A percentile compares a stretch with the other conserved stretches of the same genome.
Conservation (phyloP, 2,329 filamentous ascomycete genomes). For the Phoma sp. region DNA sequence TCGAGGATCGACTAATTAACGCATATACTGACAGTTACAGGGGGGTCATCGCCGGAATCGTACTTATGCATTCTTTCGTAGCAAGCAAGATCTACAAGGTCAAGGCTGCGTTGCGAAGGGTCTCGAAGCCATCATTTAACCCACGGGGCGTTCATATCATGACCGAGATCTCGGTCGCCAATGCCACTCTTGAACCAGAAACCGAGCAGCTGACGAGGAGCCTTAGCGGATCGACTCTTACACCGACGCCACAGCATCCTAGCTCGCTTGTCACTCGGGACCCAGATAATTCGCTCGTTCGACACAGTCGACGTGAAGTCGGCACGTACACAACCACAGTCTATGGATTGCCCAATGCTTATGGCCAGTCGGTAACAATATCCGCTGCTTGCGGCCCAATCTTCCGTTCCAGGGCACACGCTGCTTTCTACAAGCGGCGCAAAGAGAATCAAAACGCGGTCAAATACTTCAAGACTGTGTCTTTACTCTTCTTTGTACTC, state of each 20-base stretch:
- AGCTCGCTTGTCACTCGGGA: too few relatives aligned
- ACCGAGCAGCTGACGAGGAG: too few relatives aligned
- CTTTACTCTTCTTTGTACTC: constrained; percentile 74
- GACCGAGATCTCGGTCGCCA: too few relatives aligned
- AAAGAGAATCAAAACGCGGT: constrained; percentile 62
- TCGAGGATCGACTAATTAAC: background rate
- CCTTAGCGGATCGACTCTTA: too few relatives aligned
- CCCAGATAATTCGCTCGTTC: background rate
- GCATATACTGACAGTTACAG: constrained; percentile 24
- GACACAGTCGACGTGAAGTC: background rate
- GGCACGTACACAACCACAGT: constrained; percentile 18
- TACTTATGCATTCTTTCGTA: constrained; percentile 70
- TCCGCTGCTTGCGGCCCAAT: background rate
- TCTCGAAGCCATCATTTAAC: constrained; percentile 28
- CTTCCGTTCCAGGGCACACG: constrained; percentile 2
- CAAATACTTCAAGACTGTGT: constrained; percentile 72
- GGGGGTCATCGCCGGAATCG: constrained; percentile 64
- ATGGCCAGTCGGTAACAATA: constrained; percentile 1
- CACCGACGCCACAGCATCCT: too few relatives aligned
- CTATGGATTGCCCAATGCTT: constrained; percentile 12
- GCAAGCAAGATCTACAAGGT: constrained; percentile 68
- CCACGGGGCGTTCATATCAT: too few relatives aligned
- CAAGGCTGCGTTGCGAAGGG: constrained; percentile 62
- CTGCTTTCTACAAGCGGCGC: background rate
- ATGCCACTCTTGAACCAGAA: too few relatives aligned